Base-by-base conservation (phyloP, 2,329 filamentous ascomycete genomes). In the Lachnellula subtilissima region DNA sequence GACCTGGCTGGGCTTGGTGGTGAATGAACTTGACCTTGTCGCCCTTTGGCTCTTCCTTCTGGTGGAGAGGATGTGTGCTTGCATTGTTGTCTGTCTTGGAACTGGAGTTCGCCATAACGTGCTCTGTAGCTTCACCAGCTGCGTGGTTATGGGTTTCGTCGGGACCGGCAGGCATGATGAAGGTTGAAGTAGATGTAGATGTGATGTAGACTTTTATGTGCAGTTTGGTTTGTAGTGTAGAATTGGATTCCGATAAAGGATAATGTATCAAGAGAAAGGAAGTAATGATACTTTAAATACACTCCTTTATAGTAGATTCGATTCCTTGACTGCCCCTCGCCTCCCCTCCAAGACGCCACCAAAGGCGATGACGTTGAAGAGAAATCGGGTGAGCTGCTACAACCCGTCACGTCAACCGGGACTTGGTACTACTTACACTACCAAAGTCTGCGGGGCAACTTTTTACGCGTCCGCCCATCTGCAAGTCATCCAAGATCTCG, bases 1-100 rank as follows among this genome's bases (percentile, higher is more conserved):
- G 84, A 36, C 84, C 84, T 12, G 82, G 83, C 51, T 80, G 74
- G 17, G 82, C 82, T 54, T 77, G 69, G 67, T 80, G 76, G 37
- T 79, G 74, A 53, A 76, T 73, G 66, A 82, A 77, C 25, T 76
- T 69, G 47, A 78, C 74, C 32, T 74, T 70, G 37, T 77, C 76
- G 15, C 76, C 76, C 61, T 77, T 77, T 12, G 71, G 71, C 19
- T 73, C 51, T 12, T 64, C 69, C 56, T 68, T 56, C 9, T 69
- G 43, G 55, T 76, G 72, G 19, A 68, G 36, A 9, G 69, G 69
- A 53, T 72, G 74, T 48, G 62, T 67, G 57, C 66, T 72, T 32
- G 69, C 71, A 42, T 64, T 72, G 2, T 67, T 70, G 9, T 73
- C 67, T 15, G 68, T 72, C 48, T 70, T 69, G 23, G 66, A 69